These are phyloP conservation scores for Mycena latifolia DNA, from an alignment of 768 basidiomycete genomes.

Conservation along the genomic window DNA sequence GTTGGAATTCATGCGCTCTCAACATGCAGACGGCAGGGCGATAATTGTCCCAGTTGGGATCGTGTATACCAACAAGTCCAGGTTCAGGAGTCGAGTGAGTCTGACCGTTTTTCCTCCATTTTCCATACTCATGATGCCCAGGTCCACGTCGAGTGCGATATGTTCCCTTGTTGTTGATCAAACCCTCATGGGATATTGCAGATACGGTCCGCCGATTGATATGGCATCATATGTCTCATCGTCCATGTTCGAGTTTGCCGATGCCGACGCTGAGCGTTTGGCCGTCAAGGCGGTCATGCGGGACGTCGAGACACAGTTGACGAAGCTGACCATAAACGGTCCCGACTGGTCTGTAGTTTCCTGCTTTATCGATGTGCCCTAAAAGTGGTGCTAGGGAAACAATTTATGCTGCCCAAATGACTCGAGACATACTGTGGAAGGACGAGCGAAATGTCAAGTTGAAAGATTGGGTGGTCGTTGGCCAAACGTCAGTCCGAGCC, in stretches of 20 bases:
- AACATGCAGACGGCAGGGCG: slow-evolving; percentile 45
- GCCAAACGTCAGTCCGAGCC: slow-evolving; percentile 63
- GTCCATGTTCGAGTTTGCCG: slow-evolving; percentile 57
- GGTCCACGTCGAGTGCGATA: slow-evolving; percentile 41
- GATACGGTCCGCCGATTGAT: slow-evolving; percentile 68
- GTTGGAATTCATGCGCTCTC: slow-evolving; percentile 68
- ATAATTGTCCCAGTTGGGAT: slow-evolving; percentile 72
- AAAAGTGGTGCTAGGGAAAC: slow-evolving; percentile 62
- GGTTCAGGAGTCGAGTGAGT: slow-evolving; percentile 70
- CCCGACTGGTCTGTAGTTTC: slow-evolving; percentile 69
- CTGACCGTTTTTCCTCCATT: not conserved
- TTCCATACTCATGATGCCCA: slow-evolving; percentile 9
- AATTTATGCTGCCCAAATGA: slow-evolving; percentile 67
- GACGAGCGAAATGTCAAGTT: slow-evolving; percentile 60
- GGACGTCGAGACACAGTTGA: slow-evolving; percentile 60
- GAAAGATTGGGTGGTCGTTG: slow-evolving; percentile 63
- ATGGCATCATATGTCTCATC: slow-evolving; percentile 40
- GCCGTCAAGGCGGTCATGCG: slow-evolving; percentile 71
- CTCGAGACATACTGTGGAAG: slow-evolving; percentile 68
- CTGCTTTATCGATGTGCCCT: slow-evolving; percentile 1
- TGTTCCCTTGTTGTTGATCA: slow-evolving; percentile 5
- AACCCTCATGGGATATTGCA: slow-evolving; percentile 36
- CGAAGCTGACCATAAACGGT: slow-evolving; percentile 71
- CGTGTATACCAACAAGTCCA: slow-evolving; percentile 77
- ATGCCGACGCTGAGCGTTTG: slow-evolving; percentile 52